Base-by-base conservation (phyloP, 2,329 filamentous ascomycete genomes). In the Scedosporium aurantiacum region DNA sequence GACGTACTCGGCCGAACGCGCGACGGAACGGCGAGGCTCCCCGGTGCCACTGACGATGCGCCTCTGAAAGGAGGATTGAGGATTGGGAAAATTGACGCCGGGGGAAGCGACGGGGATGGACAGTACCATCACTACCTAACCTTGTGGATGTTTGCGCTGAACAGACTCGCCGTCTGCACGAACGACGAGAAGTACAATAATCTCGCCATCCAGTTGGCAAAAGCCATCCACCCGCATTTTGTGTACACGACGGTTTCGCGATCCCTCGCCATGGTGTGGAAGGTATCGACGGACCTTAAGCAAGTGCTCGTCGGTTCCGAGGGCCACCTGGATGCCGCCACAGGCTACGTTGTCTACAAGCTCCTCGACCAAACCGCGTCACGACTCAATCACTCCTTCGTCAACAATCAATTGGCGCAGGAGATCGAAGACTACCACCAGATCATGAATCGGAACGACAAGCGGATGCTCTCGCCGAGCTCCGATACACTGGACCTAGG, bases 61-160 rank as follows among this genome's bases (percentile, higher is more conserved):
- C 81, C 81, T 0, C 68, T 85, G 0, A 71, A 71, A 2, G 82
- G 83, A 2, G 83, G 83, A 0, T 68, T 86, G 43, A 74, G 83
- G 0, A 85, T 85, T 63, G 83, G 83, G 27, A 85, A 85, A 67
- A 63, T 74, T 12, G 72, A 78, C 2, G 80, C 73, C 12, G 61
- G 63, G 0, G 82, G 82, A 0, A 67, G 72, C 1, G 81, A 85
- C 60, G 74, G 76, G 6, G 82, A 85, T 67, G 82, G 82, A 2
- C 82, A 85, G 67, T 85, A 85, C 63, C 81, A 84, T 65, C 82
- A 85, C 65, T 85, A 85, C 64, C 72, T 85, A 21, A 84, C 81
- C 0, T 67, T 84, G 4, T 86, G 82, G 82, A 84, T 85, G 81
- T 84, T 84, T 67, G 81, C 82, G 1, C 73, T 85, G 4, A 83